Conservation (phyloP, 148 eudicot species). For the Vaccinium macrocarpon region DNA sequence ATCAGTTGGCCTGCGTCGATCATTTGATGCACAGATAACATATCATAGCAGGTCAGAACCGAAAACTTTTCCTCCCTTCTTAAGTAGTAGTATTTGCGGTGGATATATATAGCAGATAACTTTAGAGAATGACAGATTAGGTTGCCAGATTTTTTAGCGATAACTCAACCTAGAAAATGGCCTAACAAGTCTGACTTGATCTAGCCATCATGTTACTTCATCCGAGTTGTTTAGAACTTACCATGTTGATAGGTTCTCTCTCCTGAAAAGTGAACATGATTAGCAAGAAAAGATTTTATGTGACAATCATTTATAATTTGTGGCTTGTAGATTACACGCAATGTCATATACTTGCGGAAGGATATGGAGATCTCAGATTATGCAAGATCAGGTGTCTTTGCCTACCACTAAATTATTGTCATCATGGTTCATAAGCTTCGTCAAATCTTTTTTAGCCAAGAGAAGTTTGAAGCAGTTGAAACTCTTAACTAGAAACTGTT, state of each 20-base stretch:
- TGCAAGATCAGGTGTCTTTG: constrained; percentile 17
- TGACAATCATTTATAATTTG: background rate
- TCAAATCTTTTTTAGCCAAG: constrained; percentile 2
- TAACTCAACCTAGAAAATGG: background rate
- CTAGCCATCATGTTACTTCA: background rate
- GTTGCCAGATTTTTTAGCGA: background rate
- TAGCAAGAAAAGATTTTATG: background rate
- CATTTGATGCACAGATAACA: background rate
- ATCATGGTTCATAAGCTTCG: constrained; percentile 11
- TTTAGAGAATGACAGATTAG: too few species aligned
- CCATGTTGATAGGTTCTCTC: background rate
- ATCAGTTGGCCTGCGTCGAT: background rate
- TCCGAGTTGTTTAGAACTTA: background rate
- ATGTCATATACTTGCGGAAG: constrained; percentile 15
- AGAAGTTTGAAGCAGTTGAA: background rate
- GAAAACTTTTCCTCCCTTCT: too few species aligned
- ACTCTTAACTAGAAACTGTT: background rate
- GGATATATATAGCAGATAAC: background rate
- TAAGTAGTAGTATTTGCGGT: constrained; percentile 2
- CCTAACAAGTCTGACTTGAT: background rate
- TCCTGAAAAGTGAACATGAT: background rate
- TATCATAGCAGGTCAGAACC: constrained; percentile 6
- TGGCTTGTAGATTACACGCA: background rate
- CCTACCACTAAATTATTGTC: constrained; percentile 8
- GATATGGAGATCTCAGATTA: constrained; percentile 17